These are phyloP conservation scores for Cystofilobasidium macerans DNA, from an alignment of 768 basidiomycete genomes.

Conservation along the genomic window DNA sequence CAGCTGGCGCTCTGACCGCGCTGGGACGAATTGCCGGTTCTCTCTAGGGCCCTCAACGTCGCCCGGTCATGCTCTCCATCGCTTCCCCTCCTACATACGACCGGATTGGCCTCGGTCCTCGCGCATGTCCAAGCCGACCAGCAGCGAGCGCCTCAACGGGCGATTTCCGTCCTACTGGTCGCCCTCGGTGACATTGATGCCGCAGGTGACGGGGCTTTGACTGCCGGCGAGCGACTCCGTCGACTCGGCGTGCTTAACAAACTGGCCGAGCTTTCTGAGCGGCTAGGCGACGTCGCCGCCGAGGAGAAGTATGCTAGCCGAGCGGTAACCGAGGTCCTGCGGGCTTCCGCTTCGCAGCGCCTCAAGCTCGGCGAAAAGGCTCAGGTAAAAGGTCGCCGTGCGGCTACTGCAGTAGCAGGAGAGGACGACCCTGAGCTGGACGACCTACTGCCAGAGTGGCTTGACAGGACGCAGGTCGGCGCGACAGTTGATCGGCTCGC, in stretches of 20 bases:
- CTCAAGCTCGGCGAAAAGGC: background rate
- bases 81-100: slow-evolving; percentile 18
- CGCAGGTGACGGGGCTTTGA: background rate
- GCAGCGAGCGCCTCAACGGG: slow-evolving; percentile 18
- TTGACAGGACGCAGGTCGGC: slow-evolving; percentile 12
- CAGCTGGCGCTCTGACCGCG: background rate
- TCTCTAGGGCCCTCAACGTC: slow-evolving; percentile 7
- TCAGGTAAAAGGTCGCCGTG: too few species aligned
- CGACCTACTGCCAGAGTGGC: slow-evolving; percentile 13
- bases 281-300: slow-evolving; percentile 3
- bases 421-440: background rate
- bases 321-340: slow-evolving; percentile 10
- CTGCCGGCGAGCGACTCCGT: slow-evolving; percentile 13
- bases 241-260: slow-evolving; percentile 15
- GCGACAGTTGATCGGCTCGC: slow-evolving; percentile 13
- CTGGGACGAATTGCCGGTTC: too few species aligned
- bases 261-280: slow-evolving; percentile 16
- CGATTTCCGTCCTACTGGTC: background rate
- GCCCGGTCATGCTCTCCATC: slow-evolving; percentile 5
- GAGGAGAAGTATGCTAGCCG: slow-evolving; percentile 9
- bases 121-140: slow-evolving; percentile 1
- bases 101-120: slow-evolving; percentile 12
- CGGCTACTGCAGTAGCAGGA: too few species aligned
- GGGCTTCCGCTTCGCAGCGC: slow-evolving; percentile 3
- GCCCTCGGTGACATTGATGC: slow-evolving; percentile 17